phyloP scores from a whole-genome alignment of 805 yeast species.

The Schwanniomyces occidentalis region DNA sequence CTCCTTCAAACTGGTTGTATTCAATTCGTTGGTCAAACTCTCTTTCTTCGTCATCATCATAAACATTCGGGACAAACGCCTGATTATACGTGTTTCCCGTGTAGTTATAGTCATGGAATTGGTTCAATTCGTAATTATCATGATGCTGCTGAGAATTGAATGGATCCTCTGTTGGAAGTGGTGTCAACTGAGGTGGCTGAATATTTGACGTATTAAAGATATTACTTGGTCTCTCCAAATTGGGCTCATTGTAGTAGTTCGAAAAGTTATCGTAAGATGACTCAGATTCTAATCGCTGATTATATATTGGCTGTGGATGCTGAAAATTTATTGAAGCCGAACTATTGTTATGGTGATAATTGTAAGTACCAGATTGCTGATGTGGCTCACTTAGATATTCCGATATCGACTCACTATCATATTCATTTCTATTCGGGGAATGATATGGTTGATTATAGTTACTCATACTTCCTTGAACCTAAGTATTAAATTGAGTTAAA shows the following conservation, averaged over 20 bases:
- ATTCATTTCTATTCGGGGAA: slow-evolving; percentile 3
- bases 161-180: slow-evolving; percentile 16
- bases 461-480: too few species aligned
- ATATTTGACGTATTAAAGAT: slow-evolving; percentile 26
- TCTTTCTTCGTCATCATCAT: slow-evolving; percentile 40
- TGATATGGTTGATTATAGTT: slow-evolving; percentile 3
- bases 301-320: slow-evolving; percentile 27
- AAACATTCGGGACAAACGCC: slow-evolving; percentile 45
- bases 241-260: slow-evolving; percentile 20
- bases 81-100: slow-evolving; percentile 22
- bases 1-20: slow-evolving; percentile 41
- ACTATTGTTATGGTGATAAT: slow-evolving; percentile 9
- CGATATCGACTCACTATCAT: slow-evolving; percentile 5
- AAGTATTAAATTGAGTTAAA: too few species aligned
- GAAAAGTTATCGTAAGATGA: slow-evolving; percentile 21
- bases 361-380: slow-evolving; percentile 19
- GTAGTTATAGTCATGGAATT: slow-evolving; percentile 20
- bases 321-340: slow-evolving; percentile 26
- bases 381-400: slow-evolving; percentile 6
- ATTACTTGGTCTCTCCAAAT: slow-evolving; percentile 22
- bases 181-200: slow-evolving; percentile 16
- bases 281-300: slow-evolving; percentile 5
- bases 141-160: slow-evolving; percentile 10
- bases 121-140: slow-evolving; percentile 20
- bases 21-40: slow-evolving; percentile 41